Conservation (phyloP, 2,329 filamentous ascomycete genomes). For the Ophiostoma montium region DNA sequence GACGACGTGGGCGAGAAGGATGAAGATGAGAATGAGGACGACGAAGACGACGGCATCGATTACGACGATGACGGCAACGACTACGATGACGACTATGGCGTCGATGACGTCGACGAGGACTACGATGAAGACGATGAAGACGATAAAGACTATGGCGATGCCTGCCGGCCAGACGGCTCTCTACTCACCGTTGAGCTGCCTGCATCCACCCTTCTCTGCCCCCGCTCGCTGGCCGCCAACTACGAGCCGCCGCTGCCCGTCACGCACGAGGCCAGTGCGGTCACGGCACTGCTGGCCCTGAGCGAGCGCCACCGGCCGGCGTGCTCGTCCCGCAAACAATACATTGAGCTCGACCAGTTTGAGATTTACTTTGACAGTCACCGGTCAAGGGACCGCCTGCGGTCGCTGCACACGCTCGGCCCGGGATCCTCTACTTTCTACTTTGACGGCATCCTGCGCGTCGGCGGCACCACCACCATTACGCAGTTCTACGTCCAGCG, state of each 20-base stretch:
- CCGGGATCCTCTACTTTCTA: no score
- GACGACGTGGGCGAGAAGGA: neutral
- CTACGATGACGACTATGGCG: neutral
- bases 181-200: slow-evolving; percentile 16
- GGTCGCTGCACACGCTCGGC: slow-evolving; percentile 40
- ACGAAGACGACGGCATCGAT: no score
- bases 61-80: neutral
- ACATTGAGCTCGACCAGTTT: slow-evolving; percentile 44
- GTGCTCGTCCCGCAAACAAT: no score
- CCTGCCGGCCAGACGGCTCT: no score
- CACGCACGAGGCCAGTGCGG: neutral
- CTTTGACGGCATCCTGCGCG: slow-evolving; percentile 46
- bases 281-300: slow-evolving; percentile 11
- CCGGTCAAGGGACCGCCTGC: slow-evolving; percentile 33
- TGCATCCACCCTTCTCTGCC: slow-evolving; percentile 16
- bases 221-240: slow-evolving; percentile 16
- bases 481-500: slow-evolving; percentile 35
- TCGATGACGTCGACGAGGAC: neutral
- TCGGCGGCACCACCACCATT: no score
- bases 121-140: neutral
- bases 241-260: slow-evolving; percentile 4
- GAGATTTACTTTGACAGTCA: slow-evolving; percentile 34
- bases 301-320: slow-evolving; percentile 17
- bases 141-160: neutral
- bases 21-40: neutral